Evolutionary conservation across 352 stramenopile genomes (phyloP).

Genomic region (Aphanomyces stellatus): DNA sequence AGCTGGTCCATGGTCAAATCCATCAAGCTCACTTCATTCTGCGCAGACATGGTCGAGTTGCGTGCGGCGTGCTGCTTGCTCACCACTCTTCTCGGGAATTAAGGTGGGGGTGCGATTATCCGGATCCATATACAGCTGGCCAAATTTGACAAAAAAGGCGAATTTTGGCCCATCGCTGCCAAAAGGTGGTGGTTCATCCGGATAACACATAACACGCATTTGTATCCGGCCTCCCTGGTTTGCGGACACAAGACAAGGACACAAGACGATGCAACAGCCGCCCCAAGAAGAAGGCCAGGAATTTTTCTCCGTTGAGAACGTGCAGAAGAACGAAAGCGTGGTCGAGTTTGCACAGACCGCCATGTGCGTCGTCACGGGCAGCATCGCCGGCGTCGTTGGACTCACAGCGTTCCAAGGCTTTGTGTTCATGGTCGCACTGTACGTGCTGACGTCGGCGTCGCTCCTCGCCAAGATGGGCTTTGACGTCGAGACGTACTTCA

Average conservation of each 20-base stretch:
- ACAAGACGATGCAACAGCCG: not conserved
- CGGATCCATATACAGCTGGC: no score
- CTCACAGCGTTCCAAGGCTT: slow-evolving; percentile 70
- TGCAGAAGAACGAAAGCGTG: slow-evolving; percentile 70
- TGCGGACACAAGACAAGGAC: not conserved
- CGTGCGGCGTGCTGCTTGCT: no score
- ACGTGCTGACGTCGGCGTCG: slow-evolving; percentile 54
- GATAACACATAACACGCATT: not conserved
- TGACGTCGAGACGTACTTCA: slow-evolving; percentile 75
- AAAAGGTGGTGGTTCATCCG: not conserved
- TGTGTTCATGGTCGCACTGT: slow-evolving; percentile 52
- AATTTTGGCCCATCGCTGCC: no score
- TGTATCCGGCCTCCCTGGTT: no score
- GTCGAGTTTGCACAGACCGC: slow-evolving; percentile 73
- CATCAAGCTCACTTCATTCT: slow-evolving; percentile 64
- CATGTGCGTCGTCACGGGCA: slow-evolving; percentile 77
- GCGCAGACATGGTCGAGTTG: slow-evolving; percentile 13
- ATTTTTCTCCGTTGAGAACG: slow-evolving; percentile 85
- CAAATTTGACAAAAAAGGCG: no score
- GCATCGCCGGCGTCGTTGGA: slow-evolving; percentile 70
- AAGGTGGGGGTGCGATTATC: no score
- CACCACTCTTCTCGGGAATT: not conserved
- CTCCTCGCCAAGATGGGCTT: slow-evolving; percentile 67
- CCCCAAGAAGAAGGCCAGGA: slow-evolving; percentile 61
- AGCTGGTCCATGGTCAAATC: slow-evolving; percentile 91